These are phyloP conservation scores for Dendrobium officinale DNA, from an alignment of 106 monocot genomes.

Conservation along the genomic window DNA sequence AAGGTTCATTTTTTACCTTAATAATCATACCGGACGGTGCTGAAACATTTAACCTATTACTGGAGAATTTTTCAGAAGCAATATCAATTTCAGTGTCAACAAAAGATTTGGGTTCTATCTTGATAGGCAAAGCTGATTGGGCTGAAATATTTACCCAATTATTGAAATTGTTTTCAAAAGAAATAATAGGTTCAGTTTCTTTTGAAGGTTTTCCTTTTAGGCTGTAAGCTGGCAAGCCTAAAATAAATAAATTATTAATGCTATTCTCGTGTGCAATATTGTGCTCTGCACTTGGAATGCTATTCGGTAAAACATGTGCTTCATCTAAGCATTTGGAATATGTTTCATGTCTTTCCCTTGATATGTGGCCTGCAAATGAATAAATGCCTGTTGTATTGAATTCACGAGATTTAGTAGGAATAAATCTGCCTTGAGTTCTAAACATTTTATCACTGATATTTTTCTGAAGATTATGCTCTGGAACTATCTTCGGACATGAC, in stretches of 20 bases:
- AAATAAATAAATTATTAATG: conserved; percentile 10
- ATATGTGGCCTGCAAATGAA: conserved; percentile 6
- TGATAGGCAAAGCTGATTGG: neutral
- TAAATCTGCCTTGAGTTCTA: neutral
- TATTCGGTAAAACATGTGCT: conserved; percentile 2
- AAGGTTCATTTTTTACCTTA: conserved; percentile 21
- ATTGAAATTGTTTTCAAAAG: neutral
- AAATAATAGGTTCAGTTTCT: neutral
- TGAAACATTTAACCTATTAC: neutral
- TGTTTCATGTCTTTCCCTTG: conserved; percentile 2
- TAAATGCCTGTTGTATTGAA: neutral
- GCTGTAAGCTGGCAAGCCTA: neutral
- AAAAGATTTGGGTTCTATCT: conserved; percentile 2
- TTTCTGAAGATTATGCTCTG: neutral
- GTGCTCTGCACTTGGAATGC: neutral
- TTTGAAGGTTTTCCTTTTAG: neutral
- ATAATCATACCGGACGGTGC: neutral
- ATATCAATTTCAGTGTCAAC: neutral
- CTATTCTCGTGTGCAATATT: neutral
- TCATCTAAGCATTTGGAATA: conserved; percentile 5
- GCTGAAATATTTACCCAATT: neutral
- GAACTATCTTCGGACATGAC: neutral
- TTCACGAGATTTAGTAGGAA: neutral
- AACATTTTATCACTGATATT: neutral
- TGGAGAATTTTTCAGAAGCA: neutral